These are phyloP conservation scores for Neurospora sp. DNA, from an alignment of 495 filamentous ascomycete genomes.

Conservation along the genomic window DNA sequence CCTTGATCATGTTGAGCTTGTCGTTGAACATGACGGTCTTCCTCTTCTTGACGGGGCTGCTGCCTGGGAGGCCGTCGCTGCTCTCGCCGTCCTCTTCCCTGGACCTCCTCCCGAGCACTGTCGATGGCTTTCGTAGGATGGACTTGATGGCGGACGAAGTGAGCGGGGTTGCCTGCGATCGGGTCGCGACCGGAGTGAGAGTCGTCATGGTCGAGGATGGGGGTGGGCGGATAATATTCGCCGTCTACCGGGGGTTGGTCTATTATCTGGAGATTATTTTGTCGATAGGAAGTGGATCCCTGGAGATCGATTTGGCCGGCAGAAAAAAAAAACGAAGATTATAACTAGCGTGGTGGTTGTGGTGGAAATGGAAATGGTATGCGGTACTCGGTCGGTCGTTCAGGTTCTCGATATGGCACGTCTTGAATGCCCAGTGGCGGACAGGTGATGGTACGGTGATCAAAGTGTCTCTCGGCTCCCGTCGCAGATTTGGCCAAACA, in stretches of 20 bases:
- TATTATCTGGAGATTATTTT: neutral
- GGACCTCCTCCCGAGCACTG: conserved; percentile 27
- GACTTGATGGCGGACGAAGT: conserved; percentile 28
- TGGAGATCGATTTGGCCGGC: neutral
- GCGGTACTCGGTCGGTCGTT: neutral
- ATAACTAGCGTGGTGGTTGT: neutral
- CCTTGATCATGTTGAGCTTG: conserved; percentile 53
- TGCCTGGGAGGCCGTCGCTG: conserved; percentile 28
- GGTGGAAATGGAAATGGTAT: neutral
- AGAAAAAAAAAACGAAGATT: neutral
- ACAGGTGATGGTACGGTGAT: neutral
- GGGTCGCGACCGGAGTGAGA: conserved; percentile 15
- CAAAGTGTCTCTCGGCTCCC: neutral
- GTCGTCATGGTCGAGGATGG: conserved; percentile 16
- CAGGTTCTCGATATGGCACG: neutral
- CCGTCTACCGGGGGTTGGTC: neutral
- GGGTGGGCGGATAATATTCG: neutral
- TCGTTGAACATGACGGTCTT: conserved; percentile 63
- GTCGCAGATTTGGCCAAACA: neutral
- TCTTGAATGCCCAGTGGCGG: neutral
- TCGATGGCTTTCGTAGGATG: conserved; percentile 31
- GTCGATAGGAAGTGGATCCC: neutral
- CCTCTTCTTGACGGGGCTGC: conserved; percentile 47
- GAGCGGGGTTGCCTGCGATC: conserved; percentile 9
- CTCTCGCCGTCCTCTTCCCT: conserved; percentile 30